A percentile compares a stretch with the other conserved stretches of the same genome.
Evolutionary conservation across 163 green algal genomes (phyloP).

Genomic region (Picocystis sp.): DNA sequence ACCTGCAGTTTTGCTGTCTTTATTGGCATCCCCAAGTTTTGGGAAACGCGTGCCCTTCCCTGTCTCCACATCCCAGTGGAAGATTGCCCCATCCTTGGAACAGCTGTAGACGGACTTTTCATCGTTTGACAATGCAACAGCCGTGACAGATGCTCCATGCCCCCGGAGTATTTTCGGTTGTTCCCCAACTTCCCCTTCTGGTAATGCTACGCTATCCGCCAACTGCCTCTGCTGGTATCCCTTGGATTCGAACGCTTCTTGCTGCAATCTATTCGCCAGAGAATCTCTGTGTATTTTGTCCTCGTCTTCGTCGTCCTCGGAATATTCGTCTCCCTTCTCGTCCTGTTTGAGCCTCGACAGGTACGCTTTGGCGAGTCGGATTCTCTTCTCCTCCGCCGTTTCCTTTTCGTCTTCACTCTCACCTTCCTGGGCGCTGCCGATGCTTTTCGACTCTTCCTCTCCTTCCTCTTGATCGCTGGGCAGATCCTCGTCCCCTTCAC

Average conservation of each 20-base stretch:
- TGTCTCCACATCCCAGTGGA: slow-evolving; percentile 59
- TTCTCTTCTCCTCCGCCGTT: slow-evolving; percentile 68
- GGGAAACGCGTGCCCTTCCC: slow-evolving; percentile 17
- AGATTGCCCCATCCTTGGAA: slow-evolving; percentile 67
- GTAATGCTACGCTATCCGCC: slow-evolving; percentile 27
- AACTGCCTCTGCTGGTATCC: slow-evolving; percentile 37
- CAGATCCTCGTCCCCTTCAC: too few relatives aligned
- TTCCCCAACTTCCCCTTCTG: slow-evolving; percentile 8
- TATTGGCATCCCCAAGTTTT: background rate
- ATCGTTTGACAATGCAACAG: slow-evolving; percentile 50
- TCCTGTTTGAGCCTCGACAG: slow-evolving; percentile 28
- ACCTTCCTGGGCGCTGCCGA: too few relatives aligned
- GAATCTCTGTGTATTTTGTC: slow-evolving; percentile 19
- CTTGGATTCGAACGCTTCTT: slow-evolving; percentile 32
- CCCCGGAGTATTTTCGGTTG: slow-evolving; percentile 19
- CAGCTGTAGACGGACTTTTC: slow-evolving; percentile 50
- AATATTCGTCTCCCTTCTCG: slow-evolving; percentile 12
- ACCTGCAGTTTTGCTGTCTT: background rate
- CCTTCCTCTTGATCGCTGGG: too few relatives aligned
- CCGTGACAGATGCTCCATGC: slow-evolving; percentile 46
- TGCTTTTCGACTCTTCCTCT: too few relatives aligned
- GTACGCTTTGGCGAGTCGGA: slow-evolving; percentile 58
- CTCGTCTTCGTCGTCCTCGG: slow-evolving; percentile 24
- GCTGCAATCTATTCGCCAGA: slow-evolving; percentile 24
- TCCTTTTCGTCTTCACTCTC: slow-evolving; percentile 34